A percentile compares a stretch with the other conserved stretches of the same genome.
phyloP scores from a whole-genome alignment of 2,329 filamentous ascomycete genomes.

The Aspergillus pseudonomiae region DNA sequence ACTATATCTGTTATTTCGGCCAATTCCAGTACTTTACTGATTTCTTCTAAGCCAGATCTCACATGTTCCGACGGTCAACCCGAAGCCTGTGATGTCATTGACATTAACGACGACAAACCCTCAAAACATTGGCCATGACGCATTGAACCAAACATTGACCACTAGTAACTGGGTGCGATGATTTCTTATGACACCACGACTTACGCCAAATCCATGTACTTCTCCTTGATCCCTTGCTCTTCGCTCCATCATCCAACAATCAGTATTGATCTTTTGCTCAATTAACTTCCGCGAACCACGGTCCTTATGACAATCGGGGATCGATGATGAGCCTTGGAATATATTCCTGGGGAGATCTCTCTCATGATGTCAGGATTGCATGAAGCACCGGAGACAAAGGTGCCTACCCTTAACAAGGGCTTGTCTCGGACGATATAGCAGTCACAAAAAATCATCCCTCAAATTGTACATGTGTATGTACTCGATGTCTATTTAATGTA shows the following conservation, averaged over 20 bases:
- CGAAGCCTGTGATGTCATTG: conserved; percentile 10
- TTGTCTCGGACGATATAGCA: background rate
- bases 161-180: background rate
- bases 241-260: background rate
- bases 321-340: conserved; percentile 10
- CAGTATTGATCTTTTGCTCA: background rate
- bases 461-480: background rate
- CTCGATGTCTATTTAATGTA: background rate
- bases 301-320: conserved; percentile 1
- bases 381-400: background rate
- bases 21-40: background rate
- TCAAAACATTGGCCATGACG: conserved; percentile 8
- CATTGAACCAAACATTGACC: background rate
- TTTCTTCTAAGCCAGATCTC: background rate
- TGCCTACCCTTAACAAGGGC: background rate
- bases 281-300: conserved; percentile 10
- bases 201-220: conserved; percentile 13
- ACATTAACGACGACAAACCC: background rate
- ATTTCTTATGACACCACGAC: conserved; percentile 23
- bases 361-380: conserved; percentile 25
- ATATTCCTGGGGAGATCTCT: background rate
- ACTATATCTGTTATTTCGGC: background rate
- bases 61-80: background rate
- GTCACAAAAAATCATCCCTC: conserved; percentile 4
- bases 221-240: background rate